These are phyloP conservation scores for Neonectria coccinea DNA, from an alignment of 2,329 filamentous ascomycete species.

Conservation along the genomic window DNA sequence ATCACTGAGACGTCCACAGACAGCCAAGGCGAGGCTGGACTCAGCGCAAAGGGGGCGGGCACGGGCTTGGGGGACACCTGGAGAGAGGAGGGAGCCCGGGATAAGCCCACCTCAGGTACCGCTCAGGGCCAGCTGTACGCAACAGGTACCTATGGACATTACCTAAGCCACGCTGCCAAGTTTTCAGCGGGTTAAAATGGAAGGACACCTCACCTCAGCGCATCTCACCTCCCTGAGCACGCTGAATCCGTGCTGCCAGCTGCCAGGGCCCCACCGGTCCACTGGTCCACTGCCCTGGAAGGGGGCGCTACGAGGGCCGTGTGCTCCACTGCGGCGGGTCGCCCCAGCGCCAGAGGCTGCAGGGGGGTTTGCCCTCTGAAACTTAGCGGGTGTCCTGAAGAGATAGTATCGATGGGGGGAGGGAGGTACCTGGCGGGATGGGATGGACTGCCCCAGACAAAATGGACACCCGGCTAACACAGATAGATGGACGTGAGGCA, in stretches of 20 bases:
- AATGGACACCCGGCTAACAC: constrained; percentile 15
- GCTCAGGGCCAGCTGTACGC: background rate
- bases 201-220: constrained; percentile 27
- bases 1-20: background rate
- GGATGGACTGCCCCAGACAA: constrained; percentile 3
- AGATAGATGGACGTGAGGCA: background rate
- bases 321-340: constrained; percentile 24
- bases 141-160: background rate
- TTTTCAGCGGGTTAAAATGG: constrained; percentile 16
- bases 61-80: no score
- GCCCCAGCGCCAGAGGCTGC: constrained; percentile 7
- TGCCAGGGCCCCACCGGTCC: constrained; percentile 4
- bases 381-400: constrained; percentile 24
- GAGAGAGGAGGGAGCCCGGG: background rate
- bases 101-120: constrained; percentile 1
- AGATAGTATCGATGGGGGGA: background rate
- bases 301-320: constrained; percentile 22
- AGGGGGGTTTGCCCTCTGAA: constrained; percentile 26
- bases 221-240: constrained; percentile 14
- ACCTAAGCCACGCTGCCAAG: background rate
- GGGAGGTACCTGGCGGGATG: background rate
- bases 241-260: constrained; percentile 19
- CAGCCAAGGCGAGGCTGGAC: background rate
- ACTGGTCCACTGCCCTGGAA: constrained; percentile 13
- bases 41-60: constrained; percentile 3